Percentiles rank a stretch among this genome's conserved stretches.
Conservation (phyloP, 192 early-diverging fungal genomes). For the Endogone sp. region DNA sequence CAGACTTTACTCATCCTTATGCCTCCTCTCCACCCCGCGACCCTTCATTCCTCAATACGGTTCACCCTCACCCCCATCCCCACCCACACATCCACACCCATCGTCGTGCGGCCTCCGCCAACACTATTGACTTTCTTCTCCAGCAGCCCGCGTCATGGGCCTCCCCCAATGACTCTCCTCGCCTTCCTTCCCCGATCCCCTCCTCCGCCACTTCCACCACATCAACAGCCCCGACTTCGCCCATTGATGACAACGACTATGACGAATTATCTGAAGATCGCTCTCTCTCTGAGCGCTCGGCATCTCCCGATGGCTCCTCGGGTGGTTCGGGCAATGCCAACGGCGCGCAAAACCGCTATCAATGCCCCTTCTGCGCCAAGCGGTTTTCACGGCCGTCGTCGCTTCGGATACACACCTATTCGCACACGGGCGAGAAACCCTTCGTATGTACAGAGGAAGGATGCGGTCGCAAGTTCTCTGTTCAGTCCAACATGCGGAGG, state of each 20-base stretch:
- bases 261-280: constrained; percentile 3
- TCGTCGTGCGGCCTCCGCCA: constrained; percentile 33
- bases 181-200: constrained; percentile 14
- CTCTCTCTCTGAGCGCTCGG: not conserved
- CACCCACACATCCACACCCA: constrained; percentile 17
- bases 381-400: constrained; percentile 68
- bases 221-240: not conserved
- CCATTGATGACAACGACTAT: constrained; percentile 6
- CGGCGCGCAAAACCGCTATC: constrained; percentile 37
- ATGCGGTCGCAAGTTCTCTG: constrained; percentile 66
- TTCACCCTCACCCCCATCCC: too few species aligned
- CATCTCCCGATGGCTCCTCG: constrained; percentile 3
- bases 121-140: constrained; percentile 19
- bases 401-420: constrained; percentile 62
- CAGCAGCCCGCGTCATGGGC: constrained; percentile 8
- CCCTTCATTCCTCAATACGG: constrained; percentile 8
- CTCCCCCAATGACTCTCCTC: constrained; percentile 7
- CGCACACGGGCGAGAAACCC: constrained; percentile 77
- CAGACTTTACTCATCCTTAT: constrained; percentile 37
- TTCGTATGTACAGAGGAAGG: constrained; percentile 57
- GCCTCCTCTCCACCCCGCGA: not conserved
- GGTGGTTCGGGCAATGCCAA: constrained; percentile 12
- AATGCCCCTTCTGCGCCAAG: constrained; percentile 59
- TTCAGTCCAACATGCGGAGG: constrained; percentile 72
- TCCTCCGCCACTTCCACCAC: constrained; percentile 1